Conservation (phyloP, 2,329 filamentous ascomycete genomes). For the Alternaria alternata region DNA sequence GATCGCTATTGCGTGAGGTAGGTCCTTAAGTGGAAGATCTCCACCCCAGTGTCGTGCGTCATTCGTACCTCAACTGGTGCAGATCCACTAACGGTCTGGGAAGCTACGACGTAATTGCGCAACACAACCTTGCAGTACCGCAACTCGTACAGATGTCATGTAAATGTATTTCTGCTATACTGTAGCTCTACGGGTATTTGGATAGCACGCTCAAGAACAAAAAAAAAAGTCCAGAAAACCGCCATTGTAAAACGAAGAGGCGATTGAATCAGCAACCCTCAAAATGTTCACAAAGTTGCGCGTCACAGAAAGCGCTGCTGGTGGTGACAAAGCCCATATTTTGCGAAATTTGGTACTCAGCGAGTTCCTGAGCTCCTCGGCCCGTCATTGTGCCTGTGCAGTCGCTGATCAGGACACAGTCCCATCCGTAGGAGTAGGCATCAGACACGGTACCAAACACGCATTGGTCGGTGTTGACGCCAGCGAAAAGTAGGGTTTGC, state of each 20-base stretch:
- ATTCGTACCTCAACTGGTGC: conserved; percentile 34
- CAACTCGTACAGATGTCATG: conserved; percentile 5
- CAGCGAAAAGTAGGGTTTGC: conserved; percentile 54
- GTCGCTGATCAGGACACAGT: conserved; percentile 53
- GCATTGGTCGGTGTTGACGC: conserved; percentile 56
- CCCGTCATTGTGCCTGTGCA: conserved; percentile 55
- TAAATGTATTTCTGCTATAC: conserved; percentile 7
- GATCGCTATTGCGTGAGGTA: conserved; percentile 25
- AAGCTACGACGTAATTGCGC: conserved; percentile 20
- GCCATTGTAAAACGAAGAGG: not conserved
- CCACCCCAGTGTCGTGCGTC: conserved; percentile 31
- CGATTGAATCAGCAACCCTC: not conserved
- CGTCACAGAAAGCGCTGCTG: conserved; percentile 44
- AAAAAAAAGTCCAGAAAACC: not conserved
- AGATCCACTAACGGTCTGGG: conserved; percentile 28
- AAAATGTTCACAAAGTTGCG: conserved; percentile 21
- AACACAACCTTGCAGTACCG: conserved; percentile 8
- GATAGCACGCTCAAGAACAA: conserved; percentile 1
- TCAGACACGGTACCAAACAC: conserved; percentile 54
- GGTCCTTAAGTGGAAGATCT: conserved; percentile 21
- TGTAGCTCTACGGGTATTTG: conserved; percentile 15
- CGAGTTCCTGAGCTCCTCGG: conserved; percentile 49
- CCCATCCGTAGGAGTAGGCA: conserved; percentile 54
- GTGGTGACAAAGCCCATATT: conserved; percentile 56
- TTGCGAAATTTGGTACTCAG: conserved; percentile 53